These are phyloP conservation scores for Mucor plumbeus DNA, from an alignment of 371 early-diverging fungal species.

Conservation along the genomic window DNA sequence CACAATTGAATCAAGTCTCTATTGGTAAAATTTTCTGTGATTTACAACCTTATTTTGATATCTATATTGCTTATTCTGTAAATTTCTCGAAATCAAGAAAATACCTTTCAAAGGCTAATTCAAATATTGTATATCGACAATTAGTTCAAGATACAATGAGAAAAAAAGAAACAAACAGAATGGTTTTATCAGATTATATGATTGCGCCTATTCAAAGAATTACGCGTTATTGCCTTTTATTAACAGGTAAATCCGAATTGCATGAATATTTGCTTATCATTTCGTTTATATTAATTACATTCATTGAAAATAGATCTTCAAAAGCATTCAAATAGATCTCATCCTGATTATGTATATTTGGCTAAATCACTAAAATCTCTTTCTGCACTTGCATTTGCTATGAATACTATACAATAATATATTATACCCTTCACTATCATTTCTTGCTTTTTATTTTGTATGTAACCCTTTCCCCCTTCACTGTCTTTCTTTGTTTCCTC, in stretches of 20 bases:
- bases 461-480: background rate
- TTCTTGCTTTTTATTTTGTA: background rate
- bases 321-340: constrained; percentile 43
- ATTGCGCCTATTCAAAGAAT: constrained; percentile 62
- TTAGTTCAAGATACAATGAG: constrained; percentile 32
- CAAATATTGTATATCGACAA: constrained; percentile 40
- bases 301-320: constrained; percentile 40
- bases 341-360: constrained; percentile 44
- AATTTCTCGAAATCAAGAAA: constrained; percentile 38
- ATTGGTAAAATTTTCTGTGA: constrained; percentile 40
- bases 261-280: background rate
- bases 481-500: background rate
- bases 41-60: constrained; percentile 34
- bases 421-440: constrained; percentile 3
- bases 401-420: constrained; percentile 41
- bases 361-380: constrained; percentile 43
- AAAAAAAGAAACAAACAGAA: constrained; percentile 39
- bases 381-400: constrained; percentile 49
- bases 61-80: constrained; percentile 39
- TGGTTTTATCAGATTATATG: constrained; percentile 53
- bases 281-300: constrained; percentile 9
- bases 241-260: constrained; percentile 43
- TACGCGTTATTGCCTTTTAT: constrained; percentile 52
- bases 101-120: constrained; percentile 31
- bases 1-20: background rate